Evolutionary conservation across 108 stramenopile genomes (phyloP), one percentile per base, ranked within the genome.

Genomic region (Skeletonema costatum): DNA sequence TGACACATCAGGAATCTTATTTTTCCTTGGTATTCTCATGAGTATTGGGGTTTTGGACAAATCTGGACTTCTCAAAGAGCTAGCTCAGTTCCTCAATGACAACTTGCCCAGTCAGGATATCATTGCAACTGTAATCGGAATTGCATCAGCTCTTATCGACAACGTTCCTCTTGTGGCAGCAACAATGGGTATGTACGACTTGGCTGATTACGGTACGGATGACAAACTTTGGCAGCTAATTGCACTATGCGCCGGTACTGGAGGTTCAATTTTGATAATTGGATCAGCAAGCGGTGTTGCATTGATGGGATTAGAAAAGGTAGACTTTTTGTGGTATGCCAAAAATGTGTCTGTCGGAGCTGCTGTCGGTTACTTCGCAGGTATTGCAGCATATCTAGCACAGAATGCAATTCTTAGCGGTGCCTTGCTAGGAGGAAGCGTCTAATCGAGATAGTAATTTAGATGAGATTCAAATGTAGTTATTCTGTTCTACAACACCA

Each of bases 1-100:
- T 14, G 97, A 97, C 81, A 95, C 93, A 19, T 84, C 92, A 25
- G 97, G 97, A 62, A 95, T 96, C 74, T 82, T 97, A 6, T 97
- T 97, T 71, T 97, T 97, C 88, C 82, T 97, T 51, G 97, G 97
- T n/a, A 97, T 97, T 69, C 83, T 97, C 66, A 93, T 97, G 95
- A 90, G 89, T 68, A 95, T 97, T 74, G 97, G 95, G 12, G 95
- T 95, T 11, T 78, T 97, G 75, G 97, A 97, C 80, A 92, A 93
- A 81, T 91, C 92, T 70, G 97, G 97, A 25, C 85, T 96, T 31
- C 80, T 97, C 44, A 94, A 96, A 77, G 85, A 90, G 0, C 78
- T 97, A n/a, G 97, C 97, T 2, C 68, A 86, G 2, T 95, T 90
- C 77, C 88, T 97, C 39, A 93, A 93, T 69, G 73, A 95, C 17